These are phyloP conservation scores for Syzygium jambos DNA, from an alignment of 345 rosid genomes.

Conservation along the genomic window DNA sequence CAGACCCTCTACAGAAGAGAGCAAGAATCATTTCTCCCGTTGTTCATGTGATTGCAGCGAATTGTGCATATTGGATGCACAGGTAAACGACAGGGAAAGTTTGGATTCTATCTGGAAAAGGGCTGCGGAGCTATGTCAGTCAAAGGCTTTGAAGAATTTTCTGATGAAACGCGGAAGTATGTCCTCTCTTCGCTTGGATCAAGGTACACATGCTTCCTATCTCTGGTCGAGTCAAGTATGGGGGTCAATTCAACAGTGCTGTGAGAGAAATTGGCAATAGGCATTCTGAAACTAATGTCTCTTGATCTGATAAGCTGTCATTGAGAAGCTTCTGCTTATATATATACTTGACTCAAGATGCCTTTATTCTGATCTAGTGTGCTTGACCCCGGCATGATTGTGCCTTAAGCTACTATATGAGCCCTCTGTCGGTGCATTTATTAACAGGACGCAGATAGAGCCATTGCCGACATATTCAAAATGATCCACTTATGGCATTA, in stretches of 20 bases:
- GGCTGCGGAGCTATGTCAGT: constrained; percentile 52
- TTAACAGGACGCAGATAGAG: background rate
- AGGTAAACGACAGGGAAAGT: constrained; percentile 34
- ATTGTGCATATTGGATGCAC: constrained; percentile 18
- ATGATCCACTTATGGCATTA: background rate
- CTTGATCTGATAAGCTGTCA: background rate
- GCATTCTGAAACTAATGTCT: background rate
- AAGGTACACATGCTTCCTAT: constrained; percentile 33
- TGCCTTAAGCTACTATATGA: background rate
- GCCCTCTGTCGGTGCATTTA: background rate
- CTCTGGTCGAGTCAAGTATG: background rate
- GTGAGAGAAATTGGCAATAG: background rate
- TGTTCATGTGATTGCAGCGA: constrained; percentile 35
- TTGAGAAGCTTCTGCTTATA: background rate
- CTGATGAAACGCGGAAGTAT: constrained; percentile 68
- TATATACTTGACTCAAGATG: background rate
- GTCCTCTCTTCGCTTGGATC: constrained; percentile 53
- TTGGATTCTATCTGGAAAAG: constrained; percentile 66
- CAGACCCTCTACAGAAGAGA: constrained; percentile 40
- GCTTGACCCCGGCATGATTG: background rate
- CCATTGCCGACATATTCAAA: background rate
- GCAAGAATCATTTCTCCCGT: constrained; percentile 24
- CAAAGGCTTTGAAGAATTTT: constrained; percentile 68
- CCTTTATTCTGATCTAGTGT: background rate
- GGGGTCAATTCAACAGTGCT: background rate